A percentile compares a stretch with the other conserved stretches of the same genome.
phyloP scores from a whole-genome alignment of 2,329 filamentous ascomycete genomes.

The Neoscytalidium dimidiatum region DNA sequence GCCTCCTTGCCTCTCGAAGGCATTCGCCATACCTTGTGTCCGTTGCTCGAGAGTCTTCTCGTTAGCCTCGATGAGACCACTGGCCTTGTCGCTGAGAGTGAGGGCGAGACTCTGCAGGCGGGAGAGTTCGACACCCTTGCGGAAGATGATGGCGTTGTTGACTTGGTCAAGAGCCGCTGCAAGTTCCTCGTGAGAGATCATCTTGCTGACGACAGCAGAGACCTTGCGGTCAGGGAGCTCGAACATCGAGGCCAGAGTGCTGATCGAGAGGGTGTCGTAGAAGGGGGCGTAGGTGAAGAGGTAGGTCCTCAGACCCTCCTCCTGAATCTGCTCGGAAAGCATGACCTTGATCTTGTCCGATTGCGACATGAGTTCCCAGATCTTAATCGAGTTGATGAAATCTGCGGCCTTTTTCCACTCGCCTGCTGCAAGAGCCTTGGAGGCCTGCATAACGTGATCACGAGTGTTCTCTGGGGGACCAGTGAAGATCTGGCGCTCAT shows the following conservation, averaged over 20 bases:
- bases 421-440: slow-evolving; percentile 91
- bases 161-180: slow-evolving; percentile 96
- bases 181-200: slow-evolving; percentile 99
- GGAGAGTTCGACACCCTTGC: slow-evolving; percentile 97
- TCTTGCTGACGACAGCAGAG: slow-evolving; percentile 93
- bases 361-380: slow-evolving; percentile 97
- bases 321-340: slow-evolving; percentile 97
- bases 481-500: slow-evolving; percentile 98
- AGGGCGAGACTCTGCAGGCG: slow-evolving; percentile 93
- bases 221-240: slow-evolving; percentile 91
- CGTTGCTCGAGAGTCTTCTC: slow-evolving; percentile 96
- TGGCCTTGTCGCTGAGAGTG: slow-evolving; percentile 93
- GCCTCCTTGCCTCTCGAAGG: slow-evolving; percentile 89
- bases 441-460: slow-evolving; percentile 98
- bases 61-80: slow-evolving; percentile 92
- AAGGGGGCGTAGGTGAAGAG: slow-evolving; percentile 99
- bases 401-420: slow-evolving; percentile 97
- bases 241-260: slow-evolving; percentile 89
- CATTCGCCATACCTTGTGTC: slow-evolving; percentile 92
- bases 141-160: slow-evolving; percentile 96
- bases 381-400: slow-evolving; percentile 98
- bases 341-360: slow-evolving; percentile 92
- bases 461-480: slow-evolving; percentile 98
- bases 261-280: slow-evolving; percentile 92
- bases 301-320: slow-evolving; percentile 96